Conservation (phyloP, 1,284 basidiomycete genomes). For the Moesziomyces sp. region DNA sequence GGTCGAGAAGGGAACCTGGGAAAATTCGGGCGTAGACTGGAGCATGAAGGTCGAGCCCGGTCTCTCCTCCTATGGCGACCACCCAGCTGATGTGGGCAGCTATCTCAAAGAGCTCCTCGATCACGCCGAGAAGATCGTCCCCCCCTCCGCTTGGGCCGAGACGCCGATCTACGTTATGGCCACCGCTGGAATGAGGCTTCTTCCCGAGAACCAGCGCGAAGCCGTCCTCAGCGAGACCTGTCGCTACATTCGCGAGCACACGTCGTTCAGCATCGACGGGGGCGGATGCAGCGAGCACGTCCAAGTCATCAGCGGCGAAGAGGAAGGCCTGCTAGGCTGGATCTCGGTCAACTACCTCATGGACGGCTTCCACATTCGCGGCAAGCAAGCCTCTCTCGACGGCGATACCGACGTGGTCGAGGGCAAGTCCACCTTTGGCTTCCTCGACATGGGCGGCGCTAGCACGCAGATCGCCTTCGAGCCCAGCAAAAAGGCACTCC, state of each 20-base stretch:
- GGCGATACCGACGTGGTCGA: conserved; percentile 58
- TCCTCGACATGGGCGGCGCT: conserved; percentile 98
- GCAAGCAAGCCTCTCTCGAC: conserved; percentile 38
- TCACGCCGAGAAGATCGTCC: conserved; percentile 85
- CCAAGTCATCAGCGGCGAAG: conserved; percentile 94
- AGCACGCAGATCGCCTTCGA: conserved; percentile 98
- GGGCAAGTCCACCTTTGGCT: conserved; percentile 87
- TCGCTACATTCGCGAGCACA: conserved; percentile 81
- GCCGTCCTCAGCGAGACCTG: conserved; percentile 82
- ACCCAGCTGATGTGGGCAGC: conserved; percentile 76
- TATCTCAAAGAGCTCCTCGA: conserved; percentile 85
- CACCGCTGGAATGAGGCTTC: conserved; percentile 95
- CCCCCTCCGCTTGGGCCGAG: conserved; percentile 80
- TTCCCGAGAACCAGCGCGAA: conserved; percentile 77
- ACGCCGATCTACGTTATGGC: conserved; percentile 95
- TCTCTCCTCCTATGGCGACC: conserved; percentile 84
- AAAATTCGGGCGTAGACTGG: conserved; percentile 76
- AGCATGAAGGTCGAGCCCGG: conserved; percentile 92
- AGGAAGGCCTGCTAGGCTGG: conserved; percentile 98
- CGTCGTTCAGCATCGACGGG: conserved; percentile 75
- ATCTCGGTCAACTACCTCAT: conserved; percentile 97
- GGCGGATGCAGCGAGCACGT: conserved; percentile 82
- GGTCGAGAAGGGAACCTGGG: conserved; percentile 90
- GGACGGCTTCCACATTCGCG: conserved; percentile 81
- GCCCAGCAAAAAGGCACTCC: conserved; percentile 73